A percentile compares a stretch with the other conserved stretches of the same genome.
These are phyloP conservation scores for Daldinia eschscholtzii DNA, from an alignment of 2,329 filamentous ascomycete species.

Conservation along the genomic window DNA sequence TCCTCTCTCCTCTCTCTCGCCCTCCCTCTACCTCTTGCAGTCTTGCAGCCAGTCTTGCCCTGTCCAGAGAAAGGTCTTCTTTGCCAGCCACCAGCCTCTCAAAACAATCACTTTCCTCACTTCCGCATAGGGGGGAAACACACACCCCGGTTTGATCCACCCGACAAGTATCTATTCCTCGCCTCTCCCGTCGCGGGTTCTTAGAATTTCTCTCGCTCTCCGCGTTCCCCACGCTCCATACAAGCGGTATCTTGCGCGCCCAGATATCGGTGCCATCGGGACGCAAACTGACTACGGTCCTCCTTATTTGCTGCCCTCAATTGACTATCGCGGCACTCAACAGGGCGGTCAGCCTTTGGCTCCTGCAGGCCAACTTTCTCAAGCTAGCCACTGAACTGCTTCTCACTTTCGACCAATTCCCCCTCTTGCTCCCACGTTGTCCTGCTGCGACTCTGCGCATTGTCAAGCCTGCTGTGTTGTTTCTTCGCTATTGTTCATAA, in stretches of 20 bases:
- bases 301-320: slow-evolving; percentile 53
- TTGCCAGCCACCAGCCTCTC: slow-evolving; percentile 37
- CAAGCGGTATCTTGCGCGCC: slow-evolving; percentile 40
- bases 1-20: neutral
- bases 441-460: slow-evolving; percentile 51
- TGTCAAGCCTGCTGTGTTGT: slow-evolving; percentile 46
- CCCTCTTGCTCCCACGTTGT: slow-evolving; percentile 52
- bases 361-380: slow-evolving; percentile 48
- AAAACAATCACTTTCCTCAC: slow-evolving; percentile 27
- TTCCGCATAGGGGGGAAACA: slow-evolving; percentile 14
- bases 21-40: neutral
- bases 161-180: slow-evolving; percentile 25
- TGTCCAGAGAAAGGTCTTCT: neutral
- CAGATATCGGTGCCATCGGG: slow-evolving; percentile 52
- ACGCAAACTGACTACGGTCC: slow-evolving; percentile 44
- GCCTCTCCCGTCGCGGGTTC: slow-evolving; percentile 34
- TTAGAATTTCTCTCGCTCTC: slow-evolving; percentile 41
- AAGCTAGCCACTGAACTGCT: slow-evolving; percentile 51
- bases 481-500: slow-evolving; percentile 54
- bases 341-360: slow-evolving; percentile 51
- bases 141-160: slow-evolving; percentile 37
- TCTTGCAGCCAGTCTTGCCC: neutral
- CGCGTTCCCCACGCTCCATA: slow-evolving; percentile 47
- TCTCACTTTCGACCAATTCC: slow-evolving; percentile 48
- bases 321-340: slow-evolving; percentile 49